Base-by-base conservation (phyloP, 371 early-diverging fungal genomes). In the Mortierella sp. region DNA sequence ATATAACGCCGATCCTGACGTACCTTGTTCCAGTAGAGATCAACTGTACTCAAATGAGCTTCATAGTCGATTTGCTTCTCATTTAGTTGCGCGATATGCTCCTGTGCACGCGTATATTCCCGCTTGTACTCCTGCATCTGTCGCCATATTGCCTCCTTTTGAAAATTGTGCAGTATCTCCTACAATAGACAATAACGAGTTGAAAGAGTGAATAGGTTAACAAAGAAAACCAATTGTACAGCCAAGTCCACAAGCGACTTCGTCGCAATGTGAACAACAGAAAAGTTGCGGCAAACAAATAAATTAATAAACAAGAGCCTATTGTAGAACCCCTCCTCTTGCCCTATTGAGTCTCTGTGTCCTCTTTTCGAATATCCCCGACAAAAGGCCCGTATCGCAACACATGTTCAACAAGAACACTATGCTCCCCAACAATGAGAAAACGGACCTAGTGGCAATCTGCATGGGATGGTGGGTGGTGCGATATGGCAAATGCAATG, bases 41-140 rank as follows among this genome's bases (percentile, higher is more conserved):
- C 82, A 24, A 88, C 54, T 21, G 83, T 80, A 54, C 83, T 86
- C 24, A 87, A 78, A 48, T 85, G 82, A 0, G 79, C 70, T 13
- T 89, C 86, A 69, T 82, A 87, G 48, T 88, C 80, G 9, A 82
- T 74, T 44, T 91, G 90, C 69, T 88, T 88, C 48, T 78, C 78
- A 67, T 91, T 88, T 21, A 92, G 84, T n/a, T 79, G 79, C 37
- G 69, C 67, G 28, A 90, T 82, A 26, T 75, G 80, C 14, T 88
- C 88, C 59, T 83, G 80, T 19, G 91, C 90, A 10, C 91, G 79
- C 21, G 86, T 76, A 57, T 87, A 82, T 71, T 91, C 88, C 34
- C 96, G 90, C 86, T 95, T 95, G 89, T 96, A 96, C 77, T 95
- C 95, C 83, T 92, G 92, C 95, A 96, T 94, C 75, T 95, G 95